Base-by-base conservation (phyloP, 139 green algal genomes). In the Closterium sp. region DNA sequence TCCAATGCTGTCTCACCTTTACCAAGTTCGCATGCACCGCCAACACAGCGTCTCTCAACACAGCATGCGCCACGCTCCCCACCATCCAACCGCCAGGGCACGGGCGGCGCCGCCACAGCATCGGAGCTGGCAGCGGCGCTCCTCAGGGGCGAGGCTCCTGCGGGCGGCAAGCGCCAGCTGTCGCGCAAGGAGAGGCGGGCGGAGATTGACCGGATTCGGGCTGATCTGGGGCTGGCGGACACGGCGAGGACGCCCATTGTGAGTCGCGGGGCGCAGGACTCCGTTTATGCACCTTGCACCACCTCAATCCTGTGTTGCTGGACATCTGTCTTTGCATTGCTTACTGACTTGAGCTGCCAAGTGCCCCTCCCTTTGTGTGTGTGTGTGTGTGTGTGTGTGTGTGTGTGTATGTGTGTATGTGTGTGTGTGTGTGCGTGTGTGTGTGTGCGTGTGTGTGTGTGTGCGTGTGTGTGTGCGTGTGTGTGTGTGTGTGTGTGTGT, bases 221-320 rank as follows among this genome's bases (percentile, higher is more conserved):
- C 90, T 27, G 91, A 95, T 87, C 92, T 95, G 31, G 92, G 92
- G 30, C 92, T 95, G 10, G 90, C 24, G 21, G 92, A 95, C 70
- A 29, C 85, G 10, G 85, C 86, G 29, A 86, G 92, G 32, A 95
- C 92, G 45, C 92, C 92, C 13, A 28, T 70, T 34, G 92, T 93
- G 79, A 28, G 38, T 70, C 22, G 34, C 86, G 0, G 2, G 88
- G 0, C 21, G 19, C 88, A 19, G 19, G n/a, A 73, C 19, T 90
- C 28, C 45, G 13, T 90, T 4, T 45, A 45, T 45, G 38, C 38
- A 45, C 38, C 38, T 45, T 45, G 38, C 38, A 45, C 38, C 38
- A 45, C 38, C 38, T 45, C 38, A 4, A 45, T 45, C 10, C 38
- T 45, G 38, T 45, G 38, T 45, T 45, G 38, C 38, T 6, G 38